Evolutionary conservation across 2,329 filamentous ascomycete species (phyloP).

Genomic region (Alternaria sp.): DNA sequence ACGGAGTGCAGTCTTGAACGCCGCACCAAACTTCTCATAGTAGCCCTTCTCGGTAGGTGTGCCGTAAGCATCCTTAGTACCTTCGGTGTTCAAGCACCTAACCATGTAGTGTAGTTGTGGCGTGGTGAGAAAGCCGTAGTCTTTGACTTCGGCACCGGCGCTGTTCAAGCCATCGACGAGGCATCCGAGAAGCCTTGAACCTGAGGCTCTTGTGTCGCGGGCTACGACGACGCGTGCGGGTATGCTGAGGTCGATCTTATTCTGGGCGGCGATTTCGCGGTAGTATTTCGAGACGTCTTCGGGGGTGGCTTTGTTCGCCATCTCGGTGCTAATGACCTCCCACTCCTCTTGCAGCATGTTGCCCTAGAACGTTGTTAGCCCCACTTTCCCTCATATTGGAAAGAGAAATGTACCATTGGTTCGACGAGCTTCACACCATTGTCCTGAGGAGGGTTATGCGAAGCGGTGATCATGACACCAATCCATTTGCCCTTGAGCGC

Average conservation of each 20-base stretch:
- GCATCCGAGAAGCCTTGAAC: constrained; percentile 79
- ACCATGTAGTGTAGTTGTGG: constrained; percentile 98
- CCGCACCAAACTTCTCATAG: constrained; percentile 87
- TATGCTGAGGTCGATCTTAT: constrained; percentile 69
- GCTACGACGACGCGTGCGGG: constrained; percentile 86
- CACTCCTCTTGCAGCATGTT: constrained; percentile 92
- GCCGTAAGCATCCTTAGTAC: constrained; percentile 85
- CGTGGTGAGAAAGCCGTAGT: constrained; percentile 92
- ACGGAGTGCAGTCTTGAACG: constrained; percentile 83
- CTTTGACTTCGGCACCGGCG: constrained; percentile 74
- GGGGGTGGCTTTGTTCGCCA: constrained; percentile 84
- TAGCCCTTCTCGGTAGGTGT: constrained; percentile 89
- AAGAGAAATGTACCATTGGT: constrained; percentile 68
- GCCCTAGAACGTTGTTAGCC: constrained; percentile 60
- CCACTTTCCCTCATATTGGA: not conserved
- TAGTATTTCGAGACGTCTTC: constrained; percentile 78
- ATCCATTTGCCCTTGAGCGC: constrained; percentile 90
- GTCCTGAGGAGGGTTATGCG: constrained; percentile 69
- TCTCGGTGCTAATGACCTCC: constrained; percentile 85
- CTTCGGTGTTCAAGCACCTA: constrained; percentile 90
- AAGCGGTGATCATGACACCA: constrained; percentile 78
- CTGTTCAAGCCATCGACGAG: constrained; percentile 81
- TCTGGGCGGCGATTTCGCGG: constrained; percentile 66
- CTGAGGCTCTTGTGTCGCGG: constrained; percentile 91
- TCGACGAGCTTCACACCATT: constrained; percentile 85